Evolutionary conservation across 2,329 filamentous ascomycete genomes (phyloP).

Genomic region (Botrytis pseudocinerea): DNA sequence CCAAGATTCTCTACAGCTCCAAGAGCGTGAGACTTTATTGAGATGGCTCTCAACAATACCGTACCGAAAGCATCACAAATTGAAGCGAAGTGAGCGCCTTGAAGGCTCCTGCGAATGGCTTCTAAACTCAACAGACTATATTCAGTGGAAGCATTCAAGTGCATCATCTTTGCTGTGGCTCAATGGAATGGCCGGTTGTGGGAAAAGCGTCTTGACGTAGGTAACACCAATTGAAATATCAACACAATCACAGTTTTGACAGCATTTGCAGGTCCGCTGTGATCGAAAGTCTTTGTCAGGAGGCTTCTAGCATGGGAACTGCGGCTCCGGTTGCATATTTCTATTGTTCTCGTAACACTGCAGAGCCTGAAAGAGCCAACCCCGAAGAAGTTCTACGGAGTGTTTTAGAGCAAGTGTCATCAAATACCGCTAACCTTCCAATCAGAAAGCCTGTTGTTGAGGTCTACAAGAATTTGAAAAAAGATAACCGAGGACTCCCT

Average conservation of each 20-base stretch:
- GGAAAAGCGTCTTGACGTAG: neutral
- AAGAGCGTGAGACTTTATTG: neutral
- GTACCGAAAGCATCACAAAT: neutral
- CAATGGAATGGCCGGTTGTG: neutral
- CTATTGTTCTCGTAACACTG: neutral
- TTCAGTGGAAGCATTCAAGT: neutral
- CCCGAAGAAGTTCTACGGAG: neutral
- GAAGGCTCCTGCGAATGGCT: neutral
- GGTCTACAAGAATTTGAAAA: neutral
- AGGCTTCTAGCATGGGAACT: neutral
- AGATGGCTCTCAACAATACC: neutral
- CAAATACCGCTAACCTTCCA: neutral
- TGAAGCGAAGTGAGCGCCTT: neutral
- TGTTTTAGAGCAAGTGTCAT: neutral
- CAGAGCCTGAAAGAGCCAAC: neutral
- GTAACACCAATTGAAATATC: neutral
- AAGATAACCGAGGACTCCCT: neutral
- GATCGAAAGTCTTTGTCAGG: neutral
- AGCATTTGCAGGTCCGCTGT: neutral
- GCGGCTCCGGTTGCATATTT: neutral
- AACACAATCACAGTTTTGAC: neutral
- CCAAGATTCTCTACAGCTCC: neutral
- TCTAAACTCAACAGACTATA: neutral
- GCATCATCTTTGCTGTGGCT: neutral
- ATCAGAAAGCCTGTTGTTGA: neutral